Evolutionary conservation across 495 filamentous ascomycete species (phyloP).

Genomic region (Saxophila tyrrhenica): DNA sequence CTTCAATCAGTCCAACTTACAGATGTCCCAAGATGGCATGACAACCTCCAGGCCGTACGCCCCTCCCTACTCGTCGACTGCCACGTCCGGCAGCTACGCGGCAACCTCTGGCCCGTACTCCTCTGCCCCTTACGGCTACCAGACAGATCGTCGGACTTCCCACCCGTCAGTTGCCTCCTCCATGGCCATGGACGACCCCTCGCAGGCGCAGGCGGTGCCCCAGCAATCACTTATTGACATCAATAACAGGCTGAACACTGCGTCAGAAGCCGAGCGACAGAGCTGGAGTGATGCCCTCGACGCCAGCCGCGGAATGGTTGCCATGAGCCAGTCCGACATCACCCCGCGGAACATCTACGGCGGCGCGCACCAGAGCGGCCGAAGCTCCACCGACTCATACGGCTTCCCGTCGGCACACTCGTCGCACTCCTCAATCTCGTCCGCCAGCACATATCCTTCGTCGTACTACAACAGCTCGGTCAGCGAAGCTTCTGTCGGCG

Average conservation of each 20-base stretch:
- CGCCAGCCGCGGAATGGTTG: constrained; percentile 81
- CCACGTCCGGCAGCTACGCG: constrained; percentile 55
- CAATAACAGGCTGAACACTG: constrained; percentile 42
- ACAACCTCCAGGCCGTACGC: constrained; percentile 33
- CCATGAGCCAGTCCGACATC: constrained; percentile 75
- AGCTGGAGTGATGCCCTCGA: constrained; percentile 76
- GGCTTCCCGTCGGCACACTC: constrained; percentile 89
- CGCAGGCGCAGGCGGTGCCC: constrained; percentile 31
- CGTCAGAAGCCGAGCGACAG: constrained; percentile 48
- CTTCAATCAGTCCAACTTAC: constrained; percentile 48
- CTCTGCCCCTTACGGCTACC: constrained; percentile 46
- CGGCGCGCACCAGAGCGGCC: constrained; percentile 40
- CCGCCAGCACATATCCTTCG: constrained; percentile 52
- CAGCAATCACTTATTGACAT: constrained; percentile 53
- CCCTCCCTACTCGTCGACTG: constrained; percentile 23
- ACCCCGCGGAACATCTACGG: constrained; percentile 84
- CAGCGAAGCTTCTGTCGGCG: constrained; percentile 81
- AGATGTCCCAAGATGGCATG: constrained; percentile 62
- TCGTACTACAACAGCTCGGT: constrained; percentile 66
- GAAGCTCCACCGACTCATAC: constrained; percentile 78
- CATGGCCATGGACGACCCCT: constrained; percentile 35
- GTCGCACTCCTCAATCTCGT: constrained; percentile 88
- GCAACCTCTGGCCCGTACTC: constrained; percentile 52
- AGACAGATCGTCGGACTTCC: constrained; percentile 66
- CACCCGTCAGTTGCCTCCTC: constrained; percentile 71